Percentiles rank a stretch among this genome's conserved stretches.
Evolutionary conservation across 1,284 basidiomycete species (phyloP).

Genomic region (Cryptococcus sp.): DNA sequence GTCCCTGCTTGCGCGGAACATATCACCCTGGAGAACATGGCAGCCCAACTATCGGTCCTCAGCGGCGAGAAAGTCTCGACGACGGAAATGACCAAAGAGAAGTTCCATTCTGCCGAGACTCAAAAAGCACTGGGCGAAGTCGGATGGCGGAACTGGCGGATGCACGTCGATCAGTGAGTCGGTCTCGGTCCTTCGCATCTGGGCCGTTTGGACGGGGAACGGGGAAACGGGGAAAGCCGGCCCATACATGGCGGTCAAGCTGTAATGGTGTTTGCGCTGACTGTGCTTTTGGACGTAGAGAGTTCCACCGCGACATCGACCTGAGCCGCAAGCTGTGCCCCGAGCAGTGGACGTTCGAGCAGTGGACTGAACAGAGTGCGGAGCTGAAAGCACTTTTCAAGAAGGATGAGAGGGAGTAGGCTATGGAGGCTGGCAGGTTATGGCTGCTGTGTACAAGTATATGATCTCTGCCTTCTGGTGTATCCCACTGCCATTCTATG

Average conservation of each 20-base stretch:
- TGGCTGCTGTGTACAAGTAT: too few relatives aligned
- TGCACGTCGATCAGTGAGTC: constrained; percentile 20
- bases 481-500: too few relatives aligned
- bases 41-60: constrained; percentile 21
- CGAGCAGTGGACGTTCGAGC: constrained; percentile 24
- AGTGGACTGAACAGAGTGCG: constrained; percentile 27
- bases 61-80: constrained; percentile 31
- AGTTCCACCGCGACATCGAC: constrained; percentile 10
- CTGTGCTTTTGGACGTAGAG: constrained; percentile 3
- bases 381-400: constrained; percentile 4
- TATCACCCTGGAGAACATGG: constrained; percentile 29
- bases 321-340: constrained; percentile 21
- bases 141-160: constrained; percentile 16
- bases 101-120: constrained; percentile 25
- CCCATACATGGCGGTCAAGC: background rate
- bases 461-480: too few relatives aligned
- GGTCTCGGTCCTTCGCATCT: too few relatives aligned
- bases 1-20: constrained; percentile 31
- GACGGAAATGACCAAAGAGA: constrained; percentile 24
- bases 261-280: background rate
- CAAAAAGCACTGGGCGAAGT: constrained; percentile 11
- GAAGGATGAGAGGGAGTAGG: too few relatives aligned
- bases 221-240: too few relatives aligned
- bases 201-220: too few relatives aligned
- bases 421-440: too few relatives aligned